phyloP scores from a whole-genome alignment of 495 filamentous ascomycete species.

The Wilcoxina mikolae region DNA sequence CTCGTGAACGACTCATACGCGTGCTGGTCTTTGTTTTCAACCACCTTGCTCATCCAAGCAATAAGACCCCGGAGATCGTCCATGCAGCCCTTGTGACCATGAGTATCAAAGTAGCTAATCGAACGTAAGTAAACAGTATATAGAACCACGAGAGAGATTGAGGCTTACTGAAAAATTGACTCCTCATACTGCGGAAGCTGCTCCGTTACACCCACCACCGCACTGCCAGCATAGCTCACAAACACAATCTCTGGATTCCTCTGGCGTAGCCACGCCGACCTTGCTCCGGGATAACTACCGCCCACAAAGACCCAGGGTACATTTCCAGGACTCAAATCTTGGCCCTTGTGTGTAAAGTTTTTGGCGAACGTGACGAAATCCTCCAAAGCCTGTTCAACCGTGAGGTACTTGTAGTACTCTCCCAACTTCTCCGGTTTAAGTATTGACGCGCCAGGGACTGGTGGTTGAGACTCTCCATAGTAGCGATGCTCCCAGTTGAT shows the following conservation, averaged over 20 bases:
- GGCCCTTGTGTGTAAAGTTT: conserved; percentile 6
- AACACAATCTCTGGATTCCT: conserved; percentile 22
- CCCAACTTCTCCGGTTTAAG: conserved; percentile 5
- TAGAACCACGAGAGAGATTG: too few species aligned
- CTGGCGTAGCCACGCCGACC: conserved; percentile 18
- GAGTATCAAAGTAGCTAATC: not conserved
- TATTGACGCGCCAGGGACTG: not conserved
- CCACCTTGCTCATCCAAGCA: not conserved
- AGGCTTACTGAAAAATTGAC: not conserved
- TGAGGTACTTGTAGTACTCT: conserved; percentile 12
- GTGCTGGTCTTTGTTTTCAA: not conserved
- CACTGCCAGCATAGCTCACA: conserved; percentile 17
- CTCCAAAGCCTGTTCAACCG: conserved; percentile 20
- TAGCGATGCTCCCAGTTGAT: conserved; percentile 25
- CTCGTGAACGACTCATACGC: not conserved
- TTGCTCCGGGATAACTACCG: conserved; percentile 22
- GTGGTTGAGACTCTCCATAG: conserved; percentile 13
- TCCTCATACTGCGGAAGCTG: not conserved
- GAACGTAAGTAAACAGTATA: too few species aligned
- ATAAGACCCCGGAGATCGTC: not conserved
- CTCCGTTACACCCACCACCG: conserved; percentile 10
- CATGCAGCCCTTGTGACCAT: not conserved
- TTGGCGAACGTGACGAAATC: conserved; percentile 17
- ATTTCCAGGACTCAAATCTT: conserved; percentile 7
- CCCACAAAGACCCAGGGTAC: conserved; percentile 22